These are phyloP conservation scores for Bacidia gigantensis DNA, from an alignment of 495 filamentous ascomycete species.

Conservation along the genomic window DNA sequence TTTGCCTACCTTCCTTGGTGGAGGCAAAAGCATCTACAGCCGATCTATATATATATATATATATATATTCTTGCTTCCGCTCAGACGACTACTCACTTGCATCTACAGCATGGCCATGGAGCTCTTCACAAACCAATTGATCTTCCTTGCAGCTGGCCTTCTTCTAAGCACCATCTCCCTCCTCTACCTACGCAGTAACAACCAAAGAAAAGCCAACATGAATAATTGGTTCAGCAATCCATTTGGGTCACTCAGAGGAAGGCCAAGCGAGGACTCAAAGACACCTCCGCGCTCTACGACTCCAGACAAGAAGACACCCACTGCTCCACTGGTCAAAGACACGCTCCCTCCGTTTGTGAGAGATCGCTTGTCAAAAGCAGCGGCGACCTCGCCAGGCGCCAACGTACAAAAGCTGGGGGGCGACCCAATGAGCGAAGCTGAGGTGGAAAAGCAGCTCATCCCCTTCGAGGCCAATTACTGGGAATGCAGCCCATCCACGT, in stretches of 20 bases:
- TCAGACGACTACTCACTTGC: too few species aligned
- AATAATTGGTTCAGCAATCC: constrained; percentile 6
- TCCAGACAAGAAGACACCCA: constrained; percentile 30
- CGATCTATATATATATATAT: too few species aligned
- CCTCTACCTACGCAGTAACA: constrained; percentile 16
- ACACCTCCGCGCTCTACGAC: constrained; percentile 47
- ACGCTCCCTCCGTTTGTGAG: constrained; percentile 44
- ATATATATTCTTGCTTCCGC: too few species aligned
- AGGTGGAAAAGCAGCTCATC: constrained; percentile 25
- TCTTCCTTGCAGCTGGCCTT: constrained; percentile 6
- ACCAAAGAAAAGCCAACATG: constrained; percentile 19
- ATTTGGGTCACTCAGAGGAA: constrained; percentile 18
- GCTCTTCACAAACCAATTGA: background rate
- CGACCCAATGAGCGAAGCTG: constrained; percentile 18
- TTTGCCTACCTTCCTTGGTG: too few species aligned
- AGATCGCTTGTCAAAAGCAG: constrained; percentile 28
- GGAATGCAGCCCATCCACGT: constrained; percentile 26
- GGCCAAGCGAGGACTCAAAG: constrained; percentile 28
- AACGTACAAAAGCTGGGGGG: constrained; percentile 14
- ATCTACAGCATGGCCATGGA: background rate
- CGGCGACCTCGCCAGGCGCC: constrained; percentile 16
- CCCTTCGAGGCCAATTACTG: constrained; percentile 34
- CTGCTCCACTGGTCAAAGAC: constrained; percentile 26
- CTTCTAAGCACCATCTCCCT: constrained; percentile 16
- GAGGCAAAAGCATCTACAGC: too few species aligned